These are phyloP conservation scores for Erythrophleum fordii DNA, from an alignment of 306 rosid species.

Conservation along the genomic window DNA sequence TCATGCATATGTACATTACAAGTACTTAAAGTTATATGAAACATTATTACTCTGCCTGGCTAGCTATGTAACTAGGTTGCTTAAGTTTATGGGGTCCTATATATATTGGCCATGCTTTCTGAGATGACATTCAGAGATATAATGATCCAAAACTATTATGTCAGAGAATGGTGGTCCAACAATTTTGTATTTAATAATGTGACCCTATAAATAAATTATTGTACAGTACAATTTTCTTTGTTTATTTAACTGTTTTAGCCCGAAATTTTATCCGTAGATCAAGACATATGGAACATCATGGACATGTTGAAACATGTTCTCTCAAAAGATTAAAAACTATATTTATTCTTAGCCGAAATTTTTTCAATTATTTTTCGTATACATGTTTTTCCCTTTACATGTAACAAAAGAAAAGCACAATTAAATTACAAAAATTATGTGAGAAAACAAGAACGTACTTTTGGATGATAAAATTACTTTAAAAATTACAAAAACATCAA, in stretches of 20 bases:
- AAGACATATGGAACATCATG: slow-evolving; percentile 13
- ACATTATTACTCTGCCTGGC: slow-evolving; percentile 26
- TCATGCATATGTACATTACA: slow-evolving; percentile 7
- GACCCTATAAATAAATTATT: slow-evolving; percentile 24
- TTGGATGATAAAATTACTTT: not conserved
- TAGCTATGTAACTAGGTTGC: slow-evolving; percentile 17
- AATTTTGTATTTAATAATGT: slow-evolving; percentile 31
- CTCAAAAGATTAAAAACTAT: not conserved
- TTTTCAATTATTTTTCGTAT: too few relatives aligned
- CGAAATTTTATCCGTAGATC: not conserved
- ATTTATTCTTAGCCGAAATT: too few relatives aligned
- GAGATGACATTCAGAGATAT: slow-evolving; percentile 25
- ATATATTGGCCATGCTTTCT: slow-evolving; percentile 31
- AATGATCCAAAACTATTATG: slow-evolving; percentile 40
- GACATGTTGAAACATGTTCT: not conserved
- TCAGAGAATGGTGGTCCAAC: slow-evolving; percentile 43
- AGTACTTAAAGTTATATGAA: slow-evolving; percentile 29
- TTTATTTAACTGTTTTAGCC: slow-evolving; percentile 25
- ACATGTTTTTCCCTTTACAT: too few relatives aligned
- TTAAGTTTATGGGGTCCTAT: slow-evolving; percentile 22
- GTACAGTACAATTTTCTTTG: slow-evolving; percentile 1
- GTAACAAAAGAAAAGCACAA: too few relatives aligned
- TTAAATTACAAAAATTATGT: too few relatives aligned
- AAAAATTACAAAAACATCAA: too few relatives aligned
- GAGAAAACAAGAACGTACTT: not conserved